A percentile compares a stretch with the other conserved stretches of the same genome.
Evolutionary conservation across 2,329 filamentous ascomycete species (phyloP).

Genomic region (Calonectria fujianensis): DNA sequence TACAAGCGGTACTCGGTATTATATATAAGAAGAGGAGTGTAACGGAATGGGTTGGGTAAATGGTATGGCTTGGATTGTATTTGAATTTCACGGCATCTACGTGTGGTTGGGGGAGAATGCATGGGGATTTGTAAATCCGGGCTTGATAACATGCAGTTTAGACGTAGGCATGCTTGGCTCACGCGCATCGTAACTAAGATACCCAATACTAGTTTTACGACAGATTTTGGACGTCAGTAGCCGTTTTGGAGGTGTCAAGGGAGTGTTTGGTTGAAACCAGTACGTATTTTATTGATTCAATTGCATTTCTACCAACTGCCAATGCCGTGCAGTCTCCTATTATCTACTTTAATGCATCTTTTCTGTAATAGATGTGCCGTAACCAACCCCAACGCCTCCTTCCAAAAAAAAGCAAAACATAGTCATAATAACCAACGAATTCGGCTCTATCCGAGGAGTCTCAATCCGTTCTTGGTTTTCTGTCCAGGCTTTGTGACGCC

Average conservation of each 20-base stretch:
- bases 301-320: slow-evolving; percentile 19
- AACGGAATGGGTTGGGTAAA: slow-evolving; percentile 38
- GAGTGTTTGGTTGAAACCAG: not conserved
- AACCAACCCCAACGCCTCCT: slow-evolving; percentile 44
- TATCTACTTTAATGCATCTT: slow-evolving; percentile 27
- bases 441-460: slow-evolving; percentile 71
- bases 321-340: slow-evolving; percentile 20
- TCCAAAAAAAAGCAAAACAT: slow-evolving; percentile 39
- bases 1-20: slow-evolving; percentile 42
- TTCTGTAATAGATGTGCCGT: slow-evolving; percentile 35
- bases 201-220: slow-evolving; percentile 49
- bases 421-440: not conserved
- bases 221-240: slow-evolving; percentile 31
- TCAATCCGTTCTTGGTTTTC: slow-evolving; percentile 81
- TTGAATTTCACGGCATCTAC: slow-evolving; percentile 30
- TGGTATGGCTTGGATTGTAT: slow-evolving; percentile 7
- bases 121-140: slow-evolving; percentile 2
- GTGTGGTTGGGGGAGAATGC: not conserved
- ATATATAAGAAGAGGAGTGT: slow-evolving; percentile 26
- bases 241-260: not conserved
- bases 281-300: slow-evolving; percentile 15
- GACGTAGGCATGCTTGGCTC: slow-evolving; percentile 35
- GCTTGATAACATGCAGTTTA: slow-evolving; percentile 35
- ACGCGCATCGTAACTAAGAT: slow-evolving; percentile 45
- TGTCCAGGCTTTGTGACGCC: slow-evolving; percentile 78